Base-by-base conservation (phyloP, 345 rosid species). In the Eucalyptus lansdowneana region DNA sequence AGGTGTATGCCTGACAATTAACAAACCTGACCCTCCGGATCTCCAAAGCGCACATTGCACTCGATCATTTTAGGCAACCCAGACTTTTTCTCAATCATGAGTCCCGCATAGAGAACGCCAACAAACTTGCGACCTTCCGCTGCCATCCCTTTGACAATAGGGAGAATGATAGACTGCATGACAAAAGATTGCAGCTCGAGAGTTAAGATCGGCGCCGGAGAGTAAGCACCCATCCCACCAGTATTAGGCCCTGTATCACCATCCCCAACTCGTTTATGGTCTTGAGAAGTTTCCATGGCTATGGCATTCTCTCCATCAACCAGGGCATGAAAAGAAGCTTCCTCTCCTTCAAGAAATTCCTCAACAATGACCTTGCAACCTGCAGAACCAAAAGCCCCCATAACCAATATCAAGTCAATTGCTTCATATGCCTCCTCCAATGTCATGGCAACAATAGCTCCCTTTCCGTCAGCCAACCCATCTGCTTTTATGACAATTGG, bases 211-310 rank as follows among this genome's bases (percentile, higher is more conserved):
- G 98, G 98, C 31, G 98, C 99, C 8, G 98, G 99, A 89, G 98
- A 97, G 91, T 96, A 96, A 7, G 99, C 99, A 60, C 99, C 99
- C 99, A 97, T 97, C 51, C 99, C 98, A 3, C 99, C 98, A n/a
- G 98, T 97, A 90, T 97, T 97, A 27, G 99, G 98, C 72, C 99
- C 98, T 0, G 94, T 96, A 91, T 97, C 99, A 85, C 99, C 99
- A 94, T 97, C 98, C 80, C 99, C 99, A 86, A 97, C 99, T 53
- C 98, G 93, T 93, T 97, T 97, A 90, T 97, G 99, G 91, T 97
- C 99, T 89, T 95, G 98, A 58, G 99, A 99, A 90, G 98, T 97
- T 93, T 97, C 99, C 54, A 96, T 91, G 34, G 99, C 96, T 89
- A 97, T 94, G 54, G 97, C 97, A 92, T 97, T 95, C 91, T 96